These are phyloP conservation scores for Malus asiatica DNA, from an alignment of 306 rosid genomes.

Conservation along the genomic window DNA sequence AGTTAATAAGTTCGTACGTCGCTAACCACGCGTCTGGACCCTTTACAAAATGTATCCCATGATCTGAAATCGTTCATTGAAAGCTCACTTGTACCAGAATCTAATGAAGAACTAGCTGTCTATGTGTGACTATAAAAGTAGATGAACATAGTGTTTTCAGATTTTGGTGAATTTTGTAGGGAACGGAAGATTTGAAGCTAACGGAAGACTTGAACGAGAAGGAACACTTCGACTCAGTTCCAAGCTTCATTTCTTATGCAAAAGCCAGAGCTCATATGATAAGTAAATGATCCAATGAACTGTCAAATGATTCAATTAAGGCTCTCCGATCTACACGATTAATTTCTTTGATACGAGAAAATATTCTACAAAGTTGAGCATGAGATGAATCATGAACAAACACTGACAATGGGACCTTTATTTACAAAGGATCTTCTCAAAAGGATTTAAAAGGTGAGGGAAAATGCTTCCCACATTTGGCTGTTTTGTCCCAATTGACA, in stretches of 20 bases:
- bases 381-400: constrained; percentile 13
- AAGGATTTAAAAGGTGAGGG: constrained; percentile 35
- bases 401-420: constrained; percentile 26
- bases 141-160: background rate
- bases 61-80: background rate
- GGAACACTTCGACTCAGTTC: background rate
- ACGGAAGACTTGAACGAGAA: no score
- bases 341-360: constrained; percentile 25
- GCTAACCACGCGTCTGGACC: no score
- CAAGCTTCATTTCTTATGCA: background rate
- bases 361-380: constrained; percentile 27
- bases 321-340: constrained; percentile 21
- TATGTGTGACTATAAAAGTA: no score
- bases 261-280: constrained; percentile 10
- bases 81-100: background rate
- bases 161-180: background rate
- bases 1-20: background rate
- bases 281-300: constrained; percentile 17
- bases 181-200: no score
- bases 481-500: constrained; percentile 2
- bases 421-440: constrained; percentile 40
- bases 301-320: constrained; percentile 21
- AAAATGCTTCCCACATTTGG: constrained; percentile 14
- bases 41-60: no score
- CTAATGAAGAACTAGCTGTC: no score